Percentiles rank a stretch among this genome's conserved stretches.
phyloP scores from a whole-genome alignment of 495 filamentous ascomycete species.

The Aspergillus carlsbadensis region DNA sequence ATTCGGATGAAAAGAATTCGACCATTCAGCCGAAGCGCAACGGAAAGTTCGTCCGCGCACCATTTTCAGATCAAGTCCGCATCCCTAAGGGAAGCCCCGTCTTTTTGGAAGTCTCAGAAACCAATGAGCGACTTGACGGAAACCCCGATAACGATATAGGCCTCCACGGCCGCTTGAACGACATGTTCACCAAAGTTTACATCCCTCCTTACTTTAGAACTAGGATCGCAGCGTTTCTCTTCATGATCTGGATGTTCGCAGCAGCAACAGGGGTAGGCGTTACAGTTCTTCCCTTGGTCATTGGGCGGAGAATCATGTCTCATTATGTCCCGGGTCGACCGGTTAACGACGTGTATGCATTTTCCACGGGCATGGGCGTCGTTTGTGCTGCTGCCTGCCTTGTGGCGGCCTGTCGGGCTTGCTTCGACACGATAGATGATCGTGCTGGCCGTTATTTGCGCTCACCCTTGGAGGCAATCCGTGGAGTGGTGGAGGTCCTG shows the following conservation, averaged over 20 bases:
- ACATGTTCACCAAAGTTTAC: constrained; percentile 79
- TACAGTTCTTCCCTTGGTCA: constrained; percentile 83
- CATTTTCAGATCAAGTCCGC: constrained; percentile 89
- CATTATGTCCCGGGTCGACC: constrained; percentile 62
- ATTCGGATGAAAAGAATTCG: constrained; percentile 35
- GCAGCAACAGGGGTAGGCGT: constrained; percentile 85
- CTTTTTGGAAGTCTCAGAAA: constrained; percentile 76
- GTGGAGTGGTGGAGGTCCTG: constrained; percentile 9
- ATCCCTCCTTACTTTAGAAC: constrained; percentile 81
- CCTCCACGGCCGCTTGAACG: constrained; percentile 62
- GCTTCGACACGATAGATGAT: constrained; percentile 37
- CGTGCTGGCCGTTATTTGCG: constrained; percentile 32
- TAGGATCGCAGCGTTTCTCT: constrained; percentile 80
- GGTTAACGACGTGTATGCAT: constrained; percentile 95
- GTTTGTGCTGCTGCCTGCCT: constrained; percentile 64
- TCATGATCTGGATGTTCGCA: constrained; percentile 91
- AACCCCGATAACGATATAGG: constrained; percentile 56
- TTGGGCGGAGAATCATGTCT: constrained; percentile 76
- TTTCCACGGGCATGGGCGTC: constrained; percentile 81
- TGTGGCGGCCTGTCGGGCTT: constrained; percentile 50
- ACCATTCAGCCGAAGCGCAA: constrained; percentile 61
- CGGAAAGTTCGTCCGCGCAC: constrained; percentile 85
- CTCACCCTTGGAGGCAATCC: constrained; percentile 31
- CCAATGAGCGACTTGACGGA: constrained; percentile 65
- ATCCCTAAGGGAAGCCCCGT: constrained; percentile 80